These are phyloP conservation scores for Keithomyces neogunnii DNA, from an alignment of 2,329 filamentous ascomycete species.

Conservation along the genomic window DNA sequence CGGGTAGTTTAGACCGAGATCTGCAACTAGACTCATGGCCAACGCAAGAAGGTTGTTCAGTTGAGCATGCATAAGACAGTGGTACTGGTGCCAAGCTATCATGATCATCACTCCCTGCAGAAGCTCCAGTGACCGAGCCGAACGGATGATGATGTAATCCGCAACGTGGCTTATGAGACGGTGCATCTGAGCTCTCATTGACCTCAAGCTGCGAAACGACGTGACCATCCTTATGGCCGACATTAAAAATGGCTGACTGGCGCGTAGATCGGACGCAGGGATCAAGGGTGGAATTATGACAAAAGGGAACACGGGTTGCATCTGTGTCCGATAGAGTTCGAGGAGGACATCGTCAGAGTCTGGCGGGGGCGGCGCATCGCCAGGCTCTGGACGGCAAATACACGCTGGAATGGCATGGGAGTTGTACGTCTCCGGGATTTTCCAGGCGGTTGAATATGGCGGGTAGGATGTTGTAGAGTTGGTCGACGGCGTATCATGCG, in stretches of 20 bases:
- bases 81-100: constrained; percentile 44
- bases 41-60: constrained; percentile 42
- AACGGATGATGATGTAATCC: constrained; percentile 40
- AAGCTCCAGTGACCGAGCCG: constrained; percentile 41
- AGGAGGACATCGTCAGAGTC: constrained; percentile 39
- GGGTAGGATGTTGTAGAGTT: constrained; percentile 10
- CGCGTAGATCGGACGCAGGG: constrained; percentile 27
- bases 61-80: constrained; percentile 45
- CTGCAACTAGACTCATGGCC: constrained; percentile 36
- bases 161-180: constrained; percentile 36
- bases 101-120: constrained; percentile 40
- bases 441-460: constrained; percentile 14
- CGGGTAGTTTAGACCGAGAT: constrained; percentile 35
- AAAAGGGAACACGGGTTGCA: constrained; percentile 38
- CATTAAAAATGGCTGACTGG: constrained; percentile 38
- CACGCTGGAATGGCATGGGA: constrained; percentile 36
- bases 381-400: constrained; percentile 35
- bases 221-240: constrained; percentile 41
- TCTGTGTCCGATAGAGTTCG: constrained; percentile 32
- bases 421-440: constrained; percentile 35
- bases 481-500: constrained; percentile 16
- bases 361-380: constrained; percentile 28
- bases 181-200: constrained; percentile 42
- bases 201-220: constrained; percentile 35
- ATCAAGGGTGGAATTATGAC: constrained; percentile 31